Evolutionary conservation across 495 filamentous ascomycete species (phyloP).

Genomic region (Barbatosphaeria neglecta): DNA sequence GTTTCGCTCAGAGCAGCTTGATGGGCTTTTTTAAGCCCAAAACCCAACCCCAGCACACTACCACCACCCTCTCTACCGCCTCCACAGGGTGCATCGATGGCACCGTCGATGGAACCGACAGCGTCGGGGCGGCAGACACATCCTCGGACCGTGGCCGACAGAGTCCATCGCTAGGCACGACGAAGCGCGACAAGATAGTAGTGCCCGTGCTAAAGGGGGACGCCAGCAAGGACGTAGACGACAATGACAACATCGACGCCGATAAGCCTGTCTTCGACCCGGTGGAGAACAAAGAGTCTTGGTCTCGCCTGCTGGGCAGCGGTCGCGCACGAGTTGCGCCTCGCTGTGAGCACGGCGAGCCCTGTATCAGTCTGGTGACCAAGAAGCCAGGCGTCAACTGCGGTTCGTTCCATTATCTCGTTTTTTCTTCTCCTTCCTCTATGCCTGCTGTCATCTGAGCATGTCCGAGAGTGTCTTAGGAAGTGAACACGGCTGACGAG

Average conservation of each 20-base stretch:
- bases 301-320: slow-evolving; percentile 75
- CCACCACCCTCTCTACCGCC: slow-evolving; percentile 2
- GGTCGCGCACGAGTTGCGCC: slow-evolving; percentile 41
- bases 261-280: slow-evolving; percentile 48
- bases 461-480: too few relatives aligned
- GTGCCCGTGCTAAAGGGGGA: not conserved
- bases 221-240: not conserved
- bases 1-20: slow-evolving; percentile 59
- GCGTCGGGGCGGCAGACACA: not conserved
- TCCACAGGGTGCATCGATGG: not conserved
- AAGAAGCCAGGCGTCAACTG: slow-evolving; percentile 81
- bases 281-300: slow-evolving; percentile 66
- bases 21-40: slow-evolving; percentile 75
- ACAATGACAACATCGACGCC: not conserved
- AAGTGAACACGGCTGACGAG: too few relatives aligned
- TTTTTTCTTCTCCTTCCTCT: not conserved
- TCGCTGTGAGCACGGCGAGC: slow-evolving; percentile 77
- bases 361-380: slow-evolving; percentile 66
- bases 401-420: slow-evolving; percentile 20
- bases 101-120: not conserved
- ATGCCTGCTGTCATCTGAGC: not conserved
- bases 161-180: not conserved
- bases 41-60: too few relatives aligned
- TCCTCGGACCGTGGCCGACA: too few relatives aligned
- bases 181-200: not conserved